Base-by-base conservation (phyloP, 345 rosid genomes). In the Acer negundo region DNA sequence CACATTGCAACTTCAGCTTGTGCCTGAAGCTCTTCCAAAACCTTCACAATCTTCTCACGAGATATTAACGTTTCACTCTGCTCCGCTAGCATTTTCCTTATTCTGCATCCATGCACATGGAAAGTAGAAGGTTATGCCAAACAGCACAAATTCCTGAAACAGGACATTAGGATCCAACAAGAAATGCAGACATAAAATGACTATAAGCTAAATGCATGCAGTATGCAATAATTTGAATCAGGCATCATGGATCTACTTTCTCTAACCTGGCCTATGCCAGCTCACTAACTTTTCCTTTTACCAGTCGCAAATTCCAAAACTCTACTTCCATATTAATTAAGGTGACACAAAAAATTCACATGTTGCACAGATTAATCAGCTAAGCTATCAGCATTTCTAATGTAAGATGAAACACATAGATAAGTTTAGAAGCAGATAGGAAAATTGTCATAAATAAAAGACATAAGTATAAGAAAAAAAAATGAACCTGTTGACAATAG, bases 1-100 rank as follows among this genome's bases (percentile, higher is more conserved):
- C 99, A 95, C 69, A 95, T 79, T 69, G 97, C 97, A 77, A 95
- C 96, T 89, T 95, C 97, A n/a, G 99, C 98, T 83, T 90, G 91
- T 42, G 96, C 96, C 78, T 93, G 97, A 71, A 93, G 92, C 87
- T 96, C 98, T 83, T 93, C 93, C 85, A 94, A 86, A 70, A 90
- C 91, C 89, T 94, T 90, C 7, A 92, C 90, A 58, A 94, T 80
- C 81, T 86, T 88, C 81, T 91, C 94, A 6, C 98, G 94, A 67
- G 84, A 53, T 12, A 87, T 20, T 11, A 28, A 68, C 7, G 84
- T 87, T 85, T 87, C 93, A 23, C 70, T 79, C 63, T 85, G 82
- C 64, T 89, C 97, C 17, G 28, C 70, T 1, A 96, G 92, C 97
- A 94, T 88, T 79, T 83, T 87, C 92, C 94, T 86, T 78, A 94